These are phyloP conservation scores for Peronospora destructor DNA, from an alignment of 352 stramenopile genomes.

Conservation along the genomic window DNA sequence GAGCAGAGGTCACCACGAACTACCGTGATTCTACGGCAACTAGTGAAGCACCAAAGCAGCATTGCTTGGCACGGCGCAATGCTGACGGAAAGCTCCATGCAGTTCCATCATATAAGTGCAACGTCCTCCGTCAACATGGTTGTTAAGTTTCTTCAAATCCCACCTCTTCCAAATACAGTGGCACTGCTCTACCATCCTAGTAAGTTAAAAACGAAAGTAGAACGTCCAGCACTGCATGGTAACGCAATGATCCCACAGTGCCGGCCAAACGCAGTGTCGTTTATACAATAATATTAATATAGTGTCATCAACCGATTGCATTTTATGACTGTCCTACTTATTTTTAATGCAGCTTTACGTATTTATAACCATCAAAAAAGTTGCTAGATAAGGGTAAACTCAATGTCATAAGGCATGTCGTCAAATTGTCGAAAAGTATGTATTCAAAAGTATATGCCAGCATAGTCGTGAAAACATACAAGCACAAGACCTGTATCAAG, in stretches of 20 bases:
- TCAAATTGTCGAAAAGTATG: no score
- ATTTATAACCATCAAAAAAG: no score
- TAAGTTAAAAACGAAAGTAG: background rate
- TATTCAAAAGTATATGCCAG: no score
- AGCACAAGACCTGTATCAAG: background rate
- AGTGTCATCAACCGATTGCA: background rate
- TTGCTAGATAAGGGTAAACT: no score
- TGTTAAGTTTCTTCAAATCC: constrained; percentile 9
- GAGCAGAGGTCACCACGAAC: constrained; percentile 4
- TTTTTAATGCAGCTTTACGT: no score
- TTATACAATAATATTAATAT: background rate
- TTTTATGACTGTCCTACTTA: no score
- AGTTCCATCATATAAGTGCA: background rate
- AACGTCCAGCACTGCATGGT: constrained; percentile 2
- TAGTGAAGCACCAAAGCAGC: background rate
- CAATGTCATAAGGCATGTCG: no score
- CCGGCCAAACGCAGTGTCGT: background rate
- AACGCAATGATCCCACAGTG: background rate
- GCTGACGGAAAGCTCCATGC: background rate
- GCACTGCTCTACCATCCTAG: constrained; percentile 5
- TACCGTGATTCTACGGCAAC: constrained; percentile 6
- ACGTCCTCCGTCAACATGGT: constrained; percentile 19
- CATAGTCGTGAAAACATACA: no score
- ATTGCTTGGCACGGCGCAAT: background rate
- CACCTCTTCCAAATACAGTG: constrained; percentile 6